These are phyloP conservation scores for Hordeum pubiflorum DNA, from an alignment of 202 grass and related monocot genomes.

Conservation along the genomic window DNA sequence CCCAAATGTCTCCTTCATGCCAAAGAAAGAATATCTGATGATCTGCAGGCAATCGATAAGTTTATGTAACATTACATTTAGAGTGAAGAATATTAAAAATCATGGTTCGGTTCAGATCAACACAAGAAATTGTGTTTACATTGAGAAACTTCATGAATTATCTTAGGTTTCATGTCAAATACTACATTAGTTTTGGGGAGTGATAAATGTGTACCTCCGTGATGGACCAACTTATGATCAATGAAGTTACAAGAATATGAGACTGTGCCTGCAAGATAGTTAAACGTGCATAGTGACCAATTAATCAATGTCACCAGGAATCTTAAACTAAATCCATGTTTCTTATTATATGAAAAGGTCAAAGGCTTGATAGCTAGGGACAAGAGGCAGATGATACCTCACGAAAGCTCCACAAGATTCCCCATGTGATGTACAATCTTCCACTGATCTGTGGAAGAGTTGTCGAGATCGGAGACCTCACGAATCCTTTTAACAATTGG, in stretches of 20 bases:
- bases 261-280: slow-evolving; percentile 44
- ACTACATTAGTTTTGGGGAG: no score
- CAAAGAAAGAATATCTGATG: slow-evolving; percentile 95
- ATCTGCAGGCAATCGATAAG: slow-evolving; percentile 34
- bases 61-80: background rate
- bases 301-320: background rate
- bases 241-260: slow-evolving; percentile 57
- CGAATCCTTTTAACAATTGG: slow-evolving; percentile 41
- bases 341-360: background rate
- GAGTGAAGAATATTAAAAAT: background rate
- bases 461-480: slow-evolving; percentile 69
- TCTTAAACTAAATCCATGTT: background rate
- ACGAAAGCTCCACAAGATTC: slow-evolving; percentile 67
- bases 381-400: slow-evolving; percentile 38
- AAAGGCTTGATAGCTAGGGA: background rate
- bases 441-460: slow-evolving; percentile 74
- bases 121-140: background rate
- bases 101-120: background rate
- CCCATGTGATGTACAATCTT: slow-evolving; percentile 76
- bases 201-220: slow-evolving; percentile 43
- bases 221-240: slow-evolving; percentile 89
- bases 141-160: no score
- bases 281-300: background rate
- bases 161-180: background rate
- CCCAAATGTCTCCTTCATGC: slow-evolving; percentile 78